Evolutionary conservation across 2,329 filamentous ascomycete genomes (phyloP).

Genomic region (Purpureocillium lavendulum): DNA sequence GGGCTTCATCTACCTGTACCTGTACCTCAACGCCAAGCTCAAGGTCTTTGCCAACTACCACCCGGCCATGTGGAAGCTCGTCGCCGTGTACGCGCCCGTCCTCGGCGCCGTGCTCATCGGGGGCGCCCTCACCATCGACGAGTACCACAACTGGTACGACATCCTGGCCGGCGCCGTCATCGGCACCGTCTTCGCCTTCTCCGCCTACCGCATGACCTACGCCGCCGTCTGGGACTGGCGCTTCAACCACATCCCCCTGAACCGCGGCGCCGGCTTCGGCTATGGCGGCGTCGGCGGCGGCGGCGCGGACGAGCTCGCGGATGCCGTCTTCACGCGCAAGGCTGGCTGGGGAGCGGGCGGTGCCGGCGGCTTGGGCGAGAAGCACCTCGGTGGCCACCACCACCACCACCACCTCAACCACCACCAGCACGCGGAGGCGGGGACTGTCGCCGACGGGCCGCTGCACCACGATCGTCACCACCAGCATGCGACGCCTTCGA

Average conservation of each 20-base stretch:
- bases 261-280: constrained; percentile 30
- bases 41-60: constrained; percentile 69
- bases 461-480: too few relatives aligned
- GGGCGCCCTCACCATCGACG: constrained; percentile 62
- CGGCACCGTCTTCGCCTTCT: constrained; percentile 57
- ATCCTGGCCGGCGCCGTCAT: constrained; percentile 58
- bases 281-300: constrained; percentile 1
- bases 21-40: constrained; percentile 73
- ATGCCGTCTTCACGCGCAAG: constrained; percentile 6
- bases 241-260: constrained; percentile 56
- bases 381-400: too few relatives aligned
- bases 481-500: too few relatives aligned
- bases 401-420: too few relatives aligned
- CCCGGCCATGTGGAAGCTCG: constrained; percentile 65
- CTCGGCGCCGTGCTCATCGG: constrained; percentile 61
- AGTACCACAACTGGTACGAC: constrained; percentile 71
- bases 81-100: constrained; percentile 55
- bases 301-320: background rate
- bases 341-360: constrained; percentile 3
- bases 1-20: constrained; percentile 59
- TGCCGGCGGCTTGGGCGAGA: constrained; percentile 1
- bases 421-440: too few relatives aligned
- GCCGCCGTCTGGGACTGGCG: constrained; percentile 61
- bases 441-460: too few relatives aligned
- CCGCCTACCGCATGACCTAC: constrained; percentile 59